phyloP scores from a whole-genome alignment of 345 rosid species.

The Euclidium syriacum region DNA sequence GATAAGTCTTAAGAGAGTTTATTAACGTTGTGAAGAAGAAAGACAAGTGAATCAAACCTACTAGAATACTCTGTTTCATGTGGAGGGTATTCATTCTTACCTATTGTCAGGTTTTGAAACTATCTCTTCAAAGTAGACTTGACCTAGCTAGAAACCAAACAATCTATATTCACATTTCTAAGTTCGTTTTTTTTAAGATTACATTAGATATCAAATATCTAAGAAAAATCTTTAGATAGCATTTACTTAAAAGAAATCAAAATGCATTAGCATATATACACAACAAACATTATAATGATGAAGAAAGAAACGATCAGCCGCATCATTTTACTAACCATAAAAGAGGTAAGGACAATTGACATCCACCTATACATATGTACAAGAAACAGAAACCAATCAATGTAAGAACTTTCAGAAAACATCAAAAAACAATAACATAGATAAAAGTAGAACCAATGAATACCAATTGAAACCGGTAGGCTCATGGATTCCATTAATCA shows the following conservation, averaged over 20 bases:
- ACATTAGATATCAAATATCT: no score
- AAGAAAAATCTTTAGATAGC: no score
- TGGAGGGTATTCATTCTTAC: no score
- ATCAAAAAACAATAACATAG: not conserved
- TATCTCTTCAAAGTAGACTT: not conserved
- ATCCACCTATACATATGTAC: constrained; percentile 41
- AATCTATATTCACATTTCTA: no score
- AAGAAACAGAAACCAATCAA: constrained; percentile 6
- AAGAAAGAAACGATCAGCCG: no score
- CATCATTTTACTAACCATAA: constrained; percentile 32
- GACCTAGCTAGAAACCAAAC: not conserved
- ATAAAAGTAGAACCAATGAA: not conserved
- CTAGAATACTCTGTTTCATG: not conserved
- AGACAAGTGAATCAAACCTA: not conserved
- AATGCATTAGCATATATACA: no score
- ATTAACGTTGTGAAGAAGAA: constrained; percentile 1
- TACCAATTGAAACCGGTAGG: constrained; percentile 50
- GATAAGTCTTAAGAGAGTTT: not conserved
- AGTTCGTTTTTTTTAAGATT: no score
- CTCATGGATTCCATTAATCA: constrained; percentile 43
- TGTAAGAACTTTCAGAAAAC: not conserved
- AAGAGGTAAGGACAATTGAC: constrained; percentile 34
- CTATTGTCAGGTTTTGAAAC: not conserved
- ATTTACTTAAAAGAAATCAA: no score
- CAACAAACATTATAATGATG: no score